Conservation (phyloP, 1,284 basidiomycete species). For the Coniophora puteana region DNA sequence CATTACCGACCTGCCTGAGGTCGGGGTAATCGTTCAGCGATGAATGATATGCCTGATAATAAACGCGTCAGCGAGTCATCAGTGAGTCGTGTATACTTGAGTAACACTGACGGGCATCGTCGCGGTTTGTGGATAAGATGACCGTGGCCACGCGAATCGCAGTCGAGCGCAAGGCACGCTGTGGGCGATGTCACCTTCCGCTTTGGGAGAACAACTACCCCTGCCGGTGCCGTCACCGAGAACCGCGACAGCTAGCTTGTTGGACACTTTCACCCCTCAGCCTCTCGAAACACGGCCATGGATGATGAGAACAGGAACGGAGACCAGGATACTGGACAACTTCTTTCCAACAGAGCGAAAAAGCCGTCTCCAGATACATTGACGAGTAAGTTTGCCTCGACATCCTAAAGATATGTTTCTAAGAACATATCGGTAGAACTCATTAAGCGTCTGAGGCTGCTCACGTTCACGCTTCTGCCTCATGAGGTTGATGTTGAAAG, state of each 20-base stretch:
- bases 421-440: slow-evolving; percentile 53
- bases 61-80: neutral
- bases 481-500: slow-evolving; percentile 66
- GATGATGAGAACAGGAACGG: slow-evolving; percentile 31
- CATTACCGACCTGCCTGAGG: slow-evolving; percentile 84
- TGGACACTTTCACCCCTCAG: neutral
- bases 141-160: slow-evolving; percentile 3
- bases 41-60: slow-evolving; percentile 89
- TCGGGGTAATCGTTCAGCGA: slow-evolving; percentile 87
- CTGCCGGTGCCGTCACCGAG: neutral
- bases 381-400: slow-evolving; percentile 51
- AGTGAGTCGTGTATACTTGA: neutral
- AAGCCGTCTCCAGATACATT: slow-evolving; percentile 67
- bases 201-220: neutral
- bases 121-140: slow-evolving; percentile 2
- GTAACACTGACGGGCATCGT: slow-evolving; percentile 55
- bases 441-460: slow-evolving; percentile 73
- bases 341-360: slow-evolving; percentile 44
- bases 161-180: neutral
- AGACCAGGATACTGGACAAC: slow-evolving; percentile 43
- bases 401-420: no score
- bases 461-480: slow-evolving; percentile 78
- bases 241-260: neutral
- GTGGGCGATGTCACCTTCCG: neutral
- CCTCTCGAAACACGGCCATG: slow-evolving; percentile 4